phyloP scores from a whole-genome alignment of 345 rosid genomes.

The Linum usitatissimum region DNA sequence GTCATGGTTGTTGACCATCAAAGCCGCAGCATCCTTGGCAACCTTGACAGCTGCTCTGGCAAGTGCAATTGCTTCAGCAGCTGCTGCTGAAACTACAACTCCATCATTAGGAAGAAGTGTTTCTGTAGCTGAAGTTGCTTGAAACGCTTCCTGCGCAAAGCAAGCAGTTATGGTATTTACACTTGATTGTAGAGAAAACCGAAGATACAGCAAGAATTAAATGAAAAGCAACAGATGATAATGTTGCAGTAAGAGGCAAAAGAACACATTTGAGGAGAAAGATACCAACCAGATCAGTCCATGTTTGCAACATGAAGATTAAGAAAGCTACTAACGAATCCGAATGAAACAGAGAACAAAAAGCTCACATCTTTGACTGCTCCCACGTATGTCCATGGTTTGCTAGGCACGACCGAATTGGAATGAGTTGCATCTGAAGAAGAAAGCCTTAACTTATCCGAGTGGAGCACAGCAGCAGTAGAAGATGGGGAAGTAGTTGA shows the following conservation, averaged over 20 bases:
- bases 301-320: no score
- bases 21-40: constrained; percentile 66
- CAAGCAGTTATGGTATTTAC: background rate
- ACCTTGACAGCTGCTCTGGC: constrained; percentile 80
- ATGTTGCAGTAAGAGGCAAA: no score
- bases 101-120: constrained; percentile 71
- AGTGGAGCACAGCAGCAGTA: constrained; percentile 42
- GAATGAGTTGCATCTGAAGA: constrained; percentile 40
- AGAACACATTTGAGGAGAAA: no score
- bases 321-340: background rate
- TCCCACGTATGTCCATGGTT: constrained; percentile 55
- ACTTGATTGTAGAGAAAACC: background rate
- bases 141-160: constrained; percentile 38
- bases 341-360: background rate
- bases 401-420: constrained; percentile 33
- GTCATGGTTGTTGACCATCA: constrained; percentile 4
- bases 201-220: no score
- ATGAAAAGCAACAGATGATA: no score
- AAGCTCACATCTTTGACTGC: constrained; percentile 26
- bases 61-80: constrained; percentile 87
- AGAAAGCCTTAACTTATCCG: constrained; percentile 70
- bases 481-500: constrained; percentile 48
- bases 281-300: no score
- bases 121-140: constrained; percentile 55
- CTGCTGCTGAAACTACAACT: constrained; percentile 76